Conservation (phyloP, 2,329 filamentous ascomycete species). For the Penicillium sp. region DNA sequence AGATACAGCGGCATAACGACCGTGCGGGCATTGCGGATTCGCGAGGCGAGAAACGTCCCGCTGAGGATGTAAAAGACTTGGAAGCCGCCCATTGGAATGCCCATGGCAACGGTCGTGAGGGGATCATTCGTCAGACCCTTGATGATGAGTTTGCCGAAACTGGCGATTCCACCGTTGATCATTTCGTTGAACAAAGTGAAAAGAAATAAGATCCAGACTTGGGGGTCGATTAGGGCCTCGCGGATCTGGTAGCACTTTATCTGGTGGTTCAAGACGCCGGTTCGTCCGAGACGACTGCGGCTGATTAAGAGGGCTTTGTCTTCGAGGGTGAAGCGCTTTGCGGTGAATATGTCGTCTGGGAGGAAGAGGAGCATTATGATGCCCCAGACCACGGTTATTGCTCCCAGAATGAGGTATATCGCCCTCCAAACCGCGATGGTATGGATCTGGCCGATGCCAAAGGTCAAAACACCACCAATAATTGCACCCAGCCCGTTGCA, state of each 20-base stretch:
- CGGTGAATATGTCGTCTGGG: constrained; percentile 47
- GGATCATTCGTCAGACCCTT: constrained; percentile 47
- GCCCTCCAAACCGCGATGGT: constrained; percentile 48
- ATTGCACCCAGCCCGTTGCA: constrained; percentile 45
- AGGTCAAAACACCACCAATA: constrained; percentile 30
- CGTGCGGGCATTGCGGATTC: constrained; percentile 54
- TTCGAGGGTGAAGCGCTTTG: constrained; percentile 45
- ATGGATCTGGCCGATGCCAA: constrained; percentile 45
- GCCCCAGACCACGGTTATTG: constrained; percentile 48
- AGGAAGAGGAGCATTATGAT: constrained; percentile 43
- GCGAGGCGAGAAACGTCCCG: constrained; percentile 55
- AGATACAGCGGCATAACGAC: constrained; percentile 56
- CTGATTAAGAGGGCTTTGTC: constrained; percentile 49
- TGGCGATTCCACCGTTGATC: constrained; percentile 55
- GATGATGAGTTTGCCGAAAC: constrained; percentile 59
- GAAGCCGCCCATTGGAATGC: constrained; percentile 58
- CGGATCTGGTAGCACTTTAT: constrained; percentile 53
- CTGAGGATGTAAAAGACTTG: constrained; percentile 55
- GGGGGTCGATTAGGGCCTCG: constrained; percentile 49
- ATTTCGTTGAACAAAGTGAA: constrained; percentile 56
- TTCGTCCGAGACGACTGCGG: constrained; percentile 40
- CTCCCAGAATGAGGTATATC: constrained; percentile 50
- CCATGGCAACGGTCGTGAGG: constrained; percentile 53
- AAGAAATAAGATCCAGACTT: constrained; percentile 49
- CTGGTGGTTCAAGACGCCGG: constrained; percentile 50